Evolutionary conservation across 1,284 basidiomycete genomes (phyloP), one percentile per base, ranked within the genome.

Genomic region (Polyporus tsugae): DNA sequence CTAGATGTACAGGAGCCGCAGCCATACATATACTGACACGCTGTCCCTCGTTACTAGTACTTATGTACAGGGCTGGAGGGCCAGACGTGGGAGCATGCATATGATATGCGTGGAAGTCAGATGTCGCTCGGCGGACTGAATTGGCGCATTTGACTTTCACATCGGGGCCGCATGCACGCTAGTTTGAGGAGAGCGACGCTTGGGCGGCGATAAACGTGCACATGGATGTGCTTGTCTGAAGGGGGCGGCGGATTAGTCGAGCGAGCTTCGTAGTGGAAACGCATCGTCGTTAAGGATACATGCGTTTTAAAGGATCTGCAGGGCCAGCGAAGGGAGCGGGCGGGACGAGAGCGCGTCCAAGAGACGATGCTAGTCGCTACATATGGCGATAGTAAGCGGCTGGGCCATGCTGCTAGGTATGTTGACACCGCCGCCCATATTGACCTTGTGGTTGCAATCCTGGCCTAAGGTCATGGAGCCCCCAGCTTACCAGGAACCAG

Each of bases 131-230:
- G 46, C 22, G 4, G 9, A 49, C 9, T 49, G 46, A 49, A 49
- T 49, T 49, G 44, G 44, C n/a, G 22, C 44, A 46, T n/a, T 46
- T 46, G 44, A 46, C 44, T n/a, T 46, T 46, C n/a, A 46, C 44
- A 22, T 22, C 44, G n/a, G 44, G n/a, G n/a, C 44, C 44, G n/a
- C 44, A 46, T 9, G n/a, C 44, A 22, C 22, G 19, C n/a, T 46
- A 46, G 44, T n/a, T 6, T 22, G 19, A 46, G 44, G 44, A 19
- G 15, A 6, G 41, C 41, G 41, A 42, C 41, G 15, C 41, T 42
- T 9, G 44, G 46, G 46, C 46, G 46, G 46, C 46, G 46, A 49
- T 49, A 49, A 10, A 49, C 41, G 13, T 49, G 46, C 46, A 49
- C 46, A 25, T 25, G 25, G 46, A 25, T 10, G 46, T 49, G 25